Conservation (phyloP, 805 yeast species). For the Hanseniaspora nectarophila region DNA sequence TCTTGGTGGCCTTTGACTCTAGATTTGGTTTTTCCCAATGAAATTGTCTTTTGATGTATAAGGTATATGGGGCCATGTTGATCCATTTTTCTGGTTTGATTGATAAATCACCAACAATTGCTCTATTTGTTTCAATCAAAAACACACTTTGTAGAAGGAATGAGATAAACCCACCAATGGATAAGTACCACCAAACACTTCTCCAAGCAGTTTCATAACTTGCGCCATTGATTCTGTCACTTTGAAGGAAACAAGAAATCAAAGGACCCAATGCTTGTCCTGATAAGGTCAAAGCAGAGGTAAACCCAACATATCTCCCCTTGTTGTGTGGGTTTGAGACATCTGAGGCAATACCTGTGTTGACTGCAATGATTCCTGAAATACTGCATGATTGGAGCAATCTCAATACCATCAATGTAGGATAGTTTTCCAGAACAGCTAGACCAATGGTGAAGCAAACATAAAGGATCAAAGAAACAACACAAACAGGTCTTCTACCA, state of each 20-base stretch:
- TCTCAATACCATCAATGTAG: constrained; percentile 51
- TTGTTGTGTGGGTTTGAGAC: constrained; percentile 51
- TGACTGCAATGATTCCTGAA: constrained; percentile 61
- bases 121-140: constrained; percentile 69
- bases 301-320: constrained; percentile 58
- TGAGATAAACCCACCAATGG: constrained; percentile 48
- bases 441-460: constrained; percentile 54
- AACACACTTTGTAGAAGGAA: constrained; percentile 28
- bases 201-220: constrained; percentile 54
- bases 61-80: constrained; percentile 37
- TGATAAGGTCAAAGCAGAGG: constrained; percentile 51
- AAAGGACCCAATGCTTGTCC: constrained; percentile 75
- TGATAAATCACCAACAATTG: constrained; percentile 65
- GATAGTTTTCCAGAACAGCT: constrained; percentile 45
- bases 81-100: constrained; percentile 36
- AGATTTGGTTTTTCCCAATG: constrained; percentile 26
- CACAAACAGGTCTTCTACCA: constrained; percentile 62
- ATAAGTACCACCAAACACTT: constrained; percentile 61
- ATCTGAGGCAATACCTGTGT: constrained; percentile 66
- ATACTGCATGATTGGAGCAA: constrained; percentile 66
- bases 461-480: constrained; percentile 44
- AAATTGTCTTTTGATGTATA: constrained; percentile 31
- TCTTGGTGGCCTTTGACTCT: constrained; percentile 22
- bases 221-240: constrained; percentile 38
- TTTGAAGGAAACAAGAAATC: constrained; percentile 45